Base-by-base conservation (phyloP, 2,329 filamentous ascomycete species). In the Stagonosporopsis chrysanthemi region DNA sequence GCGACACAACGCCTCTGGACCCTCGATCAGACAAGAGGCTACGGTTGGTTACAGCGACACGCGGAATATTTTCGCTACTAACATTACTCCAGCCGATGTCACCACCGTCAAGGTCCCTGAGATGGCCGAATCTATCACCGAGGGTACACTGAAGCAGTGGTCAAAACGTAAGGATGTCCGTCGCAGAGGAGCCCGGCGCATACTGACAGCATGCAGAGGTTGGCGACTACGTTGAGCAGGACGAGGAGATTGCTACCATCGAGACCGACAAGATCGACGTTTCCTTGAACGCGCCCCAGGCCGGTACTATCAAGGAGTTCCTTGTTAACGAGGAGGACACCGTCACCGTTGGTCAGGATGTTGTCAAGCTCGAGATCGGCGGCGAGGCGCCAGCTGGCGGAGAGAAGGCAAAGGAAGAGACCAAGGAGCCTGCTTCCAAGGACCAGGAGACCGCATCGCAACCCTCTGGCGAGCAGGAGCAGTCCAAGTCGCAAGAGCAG, bases 191-290 rank as follows among this genome's bases (percentile, higher is more conserved):
- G 5, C 1, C 14, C 8, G 26, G 14, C 17, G 31, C 6, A 9
- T 14, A 48, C 66, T 66, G 52, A 74, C 47, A 36, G 9, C 38
- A 51, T 51, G 56, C 64, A 86, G 84, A 94, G 80, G 83, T 97
- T 69, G 95, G 95, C 72, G 95, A 99, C 77, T 93, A 88, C 70
- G 93, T 99, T 49, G 92, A 96, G 81, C 89, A 89, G 71, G 95
- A 99, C 74, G 95, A 98, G 80, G 95, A 99, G 78, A 94, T 99
- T 77, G 95, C 95, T 29, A 97, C 94, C 46, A 99, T 99, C 73
- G 95, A 99, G 81, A 99, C 95, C 14, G 95, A 99, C 85, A 99
- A 99, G 92, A 98, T 98, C 74, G 95, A 99, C 77, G 92, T 99
- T 42, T 89, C 94, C 24, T 93, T 99, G 73, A 98, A 97, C 78